Base-by-base conservation (phyloP, 2,329 filamentous ascomycete genomes). In the Herpotrichia juniperi region DNA sequence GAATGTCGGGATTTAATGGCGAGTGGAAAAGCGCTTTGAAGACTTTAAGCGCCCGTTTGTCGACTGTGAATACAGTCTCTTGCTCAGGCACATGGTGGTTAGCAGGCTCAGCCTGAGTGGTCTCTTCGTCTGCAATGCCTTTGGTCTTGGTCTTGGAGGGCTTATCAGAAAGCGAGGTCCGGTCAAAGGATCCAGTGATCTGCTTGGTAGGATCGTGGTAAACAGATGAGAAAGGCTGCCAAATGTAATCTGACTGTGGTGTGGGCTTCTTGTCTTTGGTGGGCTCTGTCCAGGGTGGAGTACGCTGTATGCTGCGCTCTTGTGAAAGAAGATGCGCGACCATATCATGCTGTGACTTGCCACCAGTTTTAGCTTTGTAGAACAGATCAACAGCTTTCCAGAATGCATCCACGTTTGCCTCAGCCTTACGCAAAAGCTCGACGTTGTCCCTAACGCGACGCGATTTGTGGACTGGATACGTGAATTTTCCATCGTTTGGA, bases 401-500 rank as follows among this genome's bases (percentile, higher is more conserved):
- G 50, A 83, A 79, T 0, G 42, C 49, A 57, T 83, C 81, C 4
- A 85, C 69, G 22, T 76, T 71, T 0, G 35, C 22, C 64, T 86
- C 82, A 0, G 82, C 80, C 1, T 40, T 56, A 9, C 76, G 74
- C 64, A 85, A 72, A 0, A 64, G 62, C 4, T 77, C 72, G 0
- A 78, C 71, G 16, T 74, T 83, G 11, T 77, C 74, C 47, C 73
- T 74, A 1, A 71, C 83, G 1, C 75, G 74, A 9, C 73, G 77
- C 16, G n/a, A n/a, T 56, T 80, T 82, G 2, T 78, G 72, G 4
- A 73, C 73, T 45, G 78, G 82, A 73, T 77, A 85, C 35, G 54
- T 51, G 50, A 85, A 83, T 47, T 66, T 77, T 1, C 68, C 67
- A 3, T 67, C 67, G 0, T 70, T 66, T 0, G 75, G 76, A 7